These are phyloP conservation scores for Lasiodiplodia hormozganensis DNA, from an alignment of 2,329 filamentous ascomycete genomes.

Conservation along the genomic window DNA sequence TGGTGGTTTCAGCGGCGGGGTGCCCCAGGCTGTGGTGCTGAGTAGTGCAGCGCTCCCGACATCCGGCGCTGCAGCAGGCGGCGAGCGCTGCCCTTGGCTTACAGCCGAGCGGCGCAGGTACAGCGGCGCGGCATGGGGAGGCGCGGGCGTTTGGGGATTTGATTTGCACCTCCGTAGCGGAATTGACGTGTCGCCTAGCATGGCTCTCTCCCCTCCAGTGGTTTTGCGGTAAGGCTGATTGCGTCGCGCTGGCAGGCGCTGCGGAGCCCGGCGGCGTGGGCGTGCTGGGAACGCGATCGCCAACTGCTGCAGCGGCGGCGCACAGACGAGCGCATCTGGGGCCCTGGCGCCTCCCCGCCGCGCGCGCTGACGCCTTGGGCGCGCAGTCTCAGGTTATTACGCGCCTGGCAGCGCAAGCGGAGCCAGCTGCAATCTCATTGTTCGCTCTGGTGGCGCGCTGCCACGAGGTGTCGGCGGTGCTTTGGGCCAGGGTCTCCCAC, in stretches of 20 bases:
- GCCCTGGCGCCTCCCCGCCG: constrained; percentile 25
- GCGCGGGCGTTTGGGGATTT: constrained; percentile 1
- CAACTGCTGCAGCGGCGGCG: constrained; percentile 17
- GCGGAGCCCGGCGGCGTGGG: constrained; percentile 19
- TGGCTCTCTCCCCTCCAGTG: constrained; percentile 1
- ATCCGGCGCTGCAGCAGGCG: constrained; percentile 7
- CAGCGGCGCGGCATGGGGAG: background rate
- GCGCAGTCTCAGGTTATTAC: constrained; percentile 24
- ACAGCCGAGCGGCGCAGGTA: constrained; percentile 21
- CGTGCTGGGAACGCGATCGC: constrained; percentile 4
- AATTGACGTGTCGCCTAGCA: constrained; percentile 10
- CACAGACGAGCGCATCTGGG: constrained; percentile 26
- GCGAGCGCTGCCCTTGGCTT: constrained; percentile 21
- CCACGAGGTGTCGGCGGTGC: constrained; percentile 14
- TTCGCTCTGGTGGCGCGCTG: constrained; percentile 22
- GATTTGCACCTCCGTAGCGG: constrained; percentile 16
- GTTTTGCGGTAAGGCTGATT: constrained; percentile 20
- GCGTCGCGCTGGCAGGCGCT: background rate
- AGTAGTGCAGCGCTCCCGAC: constrained; percentile 15
- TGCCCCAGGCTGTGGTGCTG: background rate
- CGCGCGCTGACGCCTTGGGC: constrained; percentile 24
- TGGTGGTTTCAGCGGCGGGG: constrained; percentile 13
- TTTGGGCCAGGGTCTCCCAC: constrained; percentile 25
- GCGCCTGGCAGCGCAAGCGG: constrained; percentile 20
- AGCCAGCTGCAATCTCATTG: constrained; percentile 21